phyloP scores from a whole-genome alignment of 2,329 filamentous ascomycete genomes.

The Sclerotinia trifoliorum region DNA sequence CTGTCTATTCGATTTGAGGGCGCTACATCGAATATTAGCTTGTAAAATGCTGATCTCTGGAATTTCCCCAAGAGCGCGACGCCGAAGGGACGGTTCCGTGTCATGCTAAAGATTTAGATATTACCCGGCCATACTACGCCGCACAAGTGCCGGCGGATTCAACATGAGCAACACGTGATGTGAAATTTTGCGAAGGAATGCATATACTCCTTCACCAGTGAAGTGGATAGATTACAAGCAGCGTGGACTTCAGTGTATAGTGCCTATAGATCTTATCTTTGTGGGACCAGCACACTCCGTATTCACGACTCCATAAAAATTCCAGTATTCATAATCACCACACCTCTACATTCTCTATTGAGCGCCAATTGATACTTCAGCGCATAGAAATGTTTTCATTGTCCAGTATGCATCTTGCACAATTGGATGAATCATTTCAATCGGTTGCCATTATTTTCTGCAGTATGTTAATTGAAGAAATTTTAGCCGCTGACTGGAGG shows the following conservation, averaged over 20 bases:
- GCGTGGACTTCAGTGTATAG: not conserved
- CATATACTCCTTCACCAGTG: not conserved
- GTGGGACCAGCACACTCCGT: slow-evolving; percentile 9
- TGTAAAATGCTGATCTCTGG: not conserved
- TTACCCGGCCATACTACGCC: not conserved
- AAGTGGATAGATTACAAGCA: not conserved
- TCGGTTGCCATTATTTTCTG: slow-evolving; percentile 3
- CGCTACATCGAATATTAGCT: not conserved
- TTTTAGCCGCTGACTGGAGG: slow-evolving; percentile 17
- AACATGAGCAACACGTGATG: not conserved
- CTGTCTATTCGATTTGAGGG: not conserved
- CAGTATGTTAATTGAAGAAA: not conserved
- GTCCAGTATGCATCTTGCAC: slow-evolving; percentile 7
- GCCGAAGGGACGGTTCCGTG: slow-evolving; percentile 2
- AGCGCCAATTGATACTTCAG: slow-evolving; percentile 14
- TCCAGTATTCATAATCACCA: slow-evolving; percentile 6
- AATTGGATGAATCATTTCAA: slow-evolving; percentile 4
- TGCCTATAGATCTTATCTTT: not conserved
- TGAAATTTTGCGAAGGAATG: not conserved
- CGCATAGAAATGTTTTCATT: slow-evolving; percentile 7
- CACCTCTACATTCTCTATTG: slow-evolving; percentile 1
- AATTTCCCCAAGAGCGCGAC: not conserved
- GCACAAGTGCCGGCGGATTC: slow-evolving; percentile 5
- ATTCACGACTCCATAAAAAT: not conserved
- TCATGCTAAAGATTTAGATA: not conserved